Conservation (phyloP, 208 protist genomes). For the Lotmaria passim region DNA sequence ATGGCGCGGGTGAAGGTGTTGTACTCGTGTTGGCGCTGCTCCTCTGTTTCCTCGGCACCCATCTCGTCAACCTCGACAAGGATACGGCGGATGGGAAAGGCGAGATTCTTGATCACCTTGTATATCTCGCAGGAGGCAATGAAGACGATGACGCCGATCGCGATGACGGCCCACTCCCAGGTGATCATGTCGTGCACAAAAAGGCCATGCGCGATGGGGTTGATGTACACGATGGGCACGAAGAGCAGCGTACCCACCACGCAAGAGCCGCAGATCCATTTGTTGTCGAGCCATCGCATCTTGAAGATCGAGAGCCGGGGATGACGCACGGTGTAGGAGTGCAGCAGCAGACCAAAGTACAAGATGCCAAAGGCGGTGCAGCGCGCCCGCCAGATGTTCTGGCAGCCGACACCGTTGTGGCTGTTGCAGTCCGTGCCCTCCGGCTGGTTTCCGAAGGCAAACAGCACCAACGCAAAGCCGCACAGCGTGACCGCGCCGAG, state of each 20-base stretch:
- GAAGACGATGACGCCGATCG: constrained; percentile 59
- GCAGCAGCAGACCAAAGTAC: constrained; percentile 88
- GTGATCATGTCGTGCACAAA: constrained; percentile 87
- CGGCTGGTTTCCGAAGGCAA: constrained; percentile 66
- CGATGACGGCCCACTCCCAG: constrained; percentile 87
- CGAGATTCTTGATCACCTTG: constrained; percentile 87
- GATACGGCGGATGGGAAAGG: constrained; percentile 66
- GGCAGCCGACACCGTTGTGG: constrained; percentile 46
- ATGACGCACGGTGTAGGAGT: constrained; percentile 91
- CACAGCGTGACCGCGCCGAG: constrained; percentile 66
- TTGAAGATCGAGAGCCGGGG: constrained; percentile 71
- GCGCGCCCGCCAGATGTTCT: constrained; percentile 75
- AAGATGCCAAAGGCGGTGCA: constrained; percentile 82
- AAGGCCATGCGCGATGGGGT: constrained; percentile 62
- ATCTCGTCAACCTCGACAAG: constrained; percentile 37
- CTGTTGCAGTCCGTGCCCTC: constrained; percentile 73
- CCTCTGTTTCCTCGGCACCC: constrained; percentile 45
- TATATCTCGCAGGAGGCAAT: constrained; percentile 68
- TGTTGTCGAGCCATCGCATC: constrained; percentile 91
- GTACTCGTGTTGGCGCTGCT: constrained; percentile 69
- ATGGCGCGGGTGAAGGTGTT: constrained; percentile 54
- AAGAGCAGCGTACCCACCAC: constrained; percentile 62
- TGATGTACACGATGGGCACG: constrained; percentile 81
- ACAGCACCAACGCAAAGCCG: constrained; percentile 72
- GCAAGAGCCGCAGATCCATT: constrained; percentile 75